phyloP scores from a whole-genome alignment of 352 stramenopile species.

The Globisporangium iwayamae region DNA sequence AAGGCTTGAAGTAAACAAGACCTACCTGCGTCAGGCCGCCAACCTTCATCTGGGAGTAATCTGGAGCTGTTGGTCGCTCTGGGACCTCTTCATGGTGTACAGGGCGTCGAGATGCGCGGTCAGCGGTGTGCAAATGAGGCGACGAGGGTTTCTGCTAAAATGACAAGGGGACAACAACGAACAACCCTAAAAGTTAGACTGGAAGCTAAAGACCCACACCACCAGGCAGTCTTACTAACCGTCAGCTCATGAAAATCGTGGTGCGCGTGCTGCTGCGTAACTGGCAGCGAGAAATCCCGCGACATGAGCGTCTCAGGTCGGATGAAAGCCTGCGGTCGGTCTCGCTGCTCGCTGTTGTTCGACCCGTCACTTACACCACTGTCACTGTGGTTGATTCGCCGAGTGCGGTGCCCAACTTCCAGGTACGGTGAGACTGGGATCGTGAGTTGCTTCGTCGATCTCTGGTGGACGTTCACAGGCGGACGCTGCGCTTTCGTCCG shows the following conservation, averaged over 20 bases:
- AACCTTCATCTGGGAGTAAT: conserved; percentile 25
- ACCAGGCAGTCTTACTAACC: neutral
- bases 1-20: neutral
- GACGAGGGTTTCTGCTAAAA: conserved; percentile 14
- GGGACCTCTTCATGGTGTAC: conserved; percentile 22
- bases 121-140: conserved; percentile 42
- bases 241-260: conserved; percentile 6
- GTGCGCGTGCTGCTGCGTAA: neutral
- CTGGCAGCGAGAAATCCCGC: conserved; percentile 13
- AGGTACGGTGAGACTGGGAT: conserved; percentile 70
- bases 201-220: neutral
- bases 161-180: neutral
- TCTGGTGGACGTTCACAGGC: conserved; percentile 65
- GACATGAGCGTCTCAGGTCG: conserved; percentile 18
- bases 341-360: neutral
- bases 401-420: conserved; percentile 49
- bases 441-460: conserved; percentile 78
- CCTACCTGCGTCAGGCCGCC: conserved; percentile 40
- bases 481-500: conserved; percentile 63
- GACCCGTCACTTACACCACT: conserved; percentile 16
- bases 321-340: conserved; percentile 13
- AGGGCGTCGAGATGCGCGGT: conserved; percentile 30
- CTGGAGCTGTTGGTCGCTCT: conserved; percentile 22
- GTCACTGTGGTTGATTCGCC: conserved; percentile 26
- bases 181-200: conserved; percentile 5